phyloP scores from a whole-genome alignment of 2,329 filamentous ascomycete species.

The Alternaria sp. region DNA sequence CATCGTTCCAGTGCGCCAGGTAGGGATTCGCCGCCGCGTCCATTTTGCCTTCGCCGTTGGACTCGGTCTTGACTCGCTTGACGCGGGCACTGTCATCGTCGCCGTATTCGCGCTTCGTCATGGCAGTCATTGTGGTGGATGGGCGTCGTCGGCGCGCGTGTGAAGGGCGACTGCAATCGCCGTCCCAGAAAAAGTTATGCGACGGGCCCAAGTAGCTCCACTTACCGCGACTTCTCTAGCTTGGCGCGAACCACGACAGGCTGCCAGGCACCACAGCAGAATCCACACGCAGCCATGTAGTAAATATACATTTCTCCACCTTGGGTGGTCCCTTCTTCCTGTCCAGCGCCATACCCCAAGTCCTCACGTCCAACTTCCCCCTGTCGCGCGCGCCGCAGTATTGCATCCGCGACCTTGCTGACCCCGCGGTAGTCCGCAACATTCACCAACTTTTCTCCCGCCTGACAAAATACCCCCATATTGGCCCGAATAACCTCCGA shows the following conservation, averaged over 20 bases:
- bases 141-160: slow-evolving; percentile 12
- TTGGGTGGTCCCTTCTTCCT: slow-evolving; percentile 6
- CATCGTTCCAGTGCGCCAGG: slow-evolving; percentile 84
- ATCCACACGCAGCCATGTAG: slow-evolving; percentile 21
- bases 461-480: not conserved
- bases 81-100: slow-evolving; percentile 58
- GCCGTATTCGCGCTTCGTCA: slow-evolving; percentile 64
- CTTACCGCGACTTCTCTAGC: slow-evolving; percentile 16
- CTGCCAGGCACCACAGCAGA: slow-evolving; percentile 17
- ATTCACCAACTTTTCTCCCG: slow-evolving; percentile 15
- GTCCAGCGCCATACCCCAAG: not conserved
- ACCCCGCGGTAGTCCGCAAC: slow-evolving; percentile 21
- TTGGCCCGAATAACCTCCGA: not conserved
- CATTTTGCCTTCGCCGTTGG: slow-evolving; percentile 45
- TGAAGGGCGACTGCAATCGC: not conserved
- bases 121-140: slow-evolving; percentile 40
- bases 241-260: slow-evolving; percentile 22
- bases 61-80: slow-evolving; percentile 59
- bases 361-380: not conserved
- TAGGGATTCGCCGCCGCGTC: slow-evolving; percentile 79
- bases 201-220: slow-evolving; percentile 21
- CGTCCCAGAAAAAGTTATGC: slow-evolving; percentile 32
- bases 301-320: slow-evolving; percentile 11
- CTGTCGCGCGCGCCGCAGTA: slow-evolving; percentile 7
- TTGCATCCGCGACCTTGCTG: slow-evolving; percentile 8